Base-by-base conservation (phyloP, 352 stramenopile genomes). In the Phytophthora pisi region DNA sequence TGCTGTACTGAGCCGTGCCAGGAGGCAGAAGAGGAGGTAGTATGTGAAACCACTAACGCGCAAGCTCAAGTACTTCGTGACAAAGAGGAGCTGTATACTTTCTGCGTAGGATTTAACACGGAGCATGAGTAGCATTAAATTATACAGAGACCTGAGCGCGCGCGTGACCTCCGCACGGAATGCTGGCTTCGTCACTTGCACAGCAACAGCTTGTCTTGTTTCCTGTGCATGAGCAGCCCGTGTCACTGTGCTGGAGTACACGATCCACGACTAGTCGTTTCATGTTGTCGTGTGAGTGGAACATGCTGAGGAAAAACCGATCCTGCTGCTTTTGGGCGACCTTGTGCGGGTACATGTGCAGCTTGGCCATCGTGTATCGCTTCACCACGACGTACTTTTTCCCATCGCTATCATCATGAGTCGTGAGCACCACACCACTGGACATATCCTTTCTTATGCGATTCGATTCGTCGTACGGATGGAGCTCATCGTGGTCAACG, bases 261-360 rank as follows among this genome's bases (percentile, higher is more conserved):
- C 74, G 75, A 58, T 87, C 70, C 11, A 87, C 72, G 23, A 86
- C 78, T 31, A 88, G 64, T 16, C 64, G 79, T 45, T 81, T 84
- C 76, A 91, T 81, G 55, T 78, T 87, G 50, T 89, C 74, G 61
- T 84, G 74, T 38, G 76, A 79, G 52, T 77, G 74, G 16, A 80
- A 80, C 70, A 89, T 80, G 53, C 75, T 82, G 26, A 75, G 72
- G 40, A 89, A 88, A 50, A 91, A 72, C 2, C 75, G 75, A 52
- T 82, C 71, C 23, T 82, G 75, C 28, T 83, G 62, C 55, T 84
- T 77, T 31, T 89, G 71, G 13, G 74, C 64, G 34, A 89, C 61
- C 38, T 88, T 86, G 72, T 89, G 82, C 52, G 82, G 80, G 53
- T 79, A 81, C 80, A 91, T 86, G 82, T 91, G 82, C 52, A 88